Base-by-base conservation (phyloP, 495 filamentous ascomycete genomes). In the Astrothelium subdiscretum region DNA sequence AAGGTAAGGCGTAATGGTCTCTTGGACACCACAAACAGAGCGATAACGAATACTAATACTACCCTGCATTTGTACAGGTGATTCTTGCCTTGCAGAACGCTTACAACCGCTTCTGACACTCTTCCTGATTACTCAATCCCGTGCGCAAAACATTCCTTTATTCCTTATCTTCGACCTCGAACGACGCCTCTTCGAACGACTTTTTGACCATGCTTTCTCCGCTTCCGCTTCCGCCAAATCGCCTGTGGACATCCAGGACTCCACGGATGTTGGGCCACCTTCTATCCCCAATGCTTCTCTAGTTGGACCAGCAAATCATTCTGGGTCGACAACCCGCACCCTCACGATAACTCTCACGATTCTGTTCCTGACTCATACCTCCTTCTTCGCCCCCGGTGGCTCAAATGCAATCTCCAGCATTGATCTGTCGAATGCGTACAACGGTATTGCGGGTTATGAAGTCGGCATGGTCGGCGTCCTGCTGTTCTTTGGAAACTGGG, bases 321-420 rank as follows among this genome's bases (percentile, higher is more conserved):
- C 18, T 20, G 20, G 3, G 20, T 48, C 24, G 22, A 3, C 8
- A 29, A 15, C n/a, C 24, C 48, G 20, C 12, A 8, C 11, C 48
- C 52, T 65, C 20, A 62, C 67, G n/a, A 61, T 69, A 35, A 69
- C 72, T 10, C 62, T 68, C 20, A 70, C 63, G 13, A 67, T 65
- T 15, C 61, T 75, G 20, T 66, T 76, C 48, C 52, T 73, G 20
- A 62, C 70, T 8, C 69, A 77, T 52, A 58, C 82, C 59, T 82
- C 87, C 48, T 97, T 95, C 78, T 99, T 97, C 69, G 86, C 89
- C n/a, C 82, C 88, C 67, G 95, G 91, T 31, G 90, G 90, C 63
- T 87, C 88, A 26, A 99, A 99, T 70, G 87, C 92, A 24, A 92
- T 99, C 58, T 94, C 91, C 24, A 90, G 87, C 15, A 83, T 81